phyloP scores from a whole-genome alignment of 768 basidiomycete genomes.

The Kwoniella botswanensis region DNA sequence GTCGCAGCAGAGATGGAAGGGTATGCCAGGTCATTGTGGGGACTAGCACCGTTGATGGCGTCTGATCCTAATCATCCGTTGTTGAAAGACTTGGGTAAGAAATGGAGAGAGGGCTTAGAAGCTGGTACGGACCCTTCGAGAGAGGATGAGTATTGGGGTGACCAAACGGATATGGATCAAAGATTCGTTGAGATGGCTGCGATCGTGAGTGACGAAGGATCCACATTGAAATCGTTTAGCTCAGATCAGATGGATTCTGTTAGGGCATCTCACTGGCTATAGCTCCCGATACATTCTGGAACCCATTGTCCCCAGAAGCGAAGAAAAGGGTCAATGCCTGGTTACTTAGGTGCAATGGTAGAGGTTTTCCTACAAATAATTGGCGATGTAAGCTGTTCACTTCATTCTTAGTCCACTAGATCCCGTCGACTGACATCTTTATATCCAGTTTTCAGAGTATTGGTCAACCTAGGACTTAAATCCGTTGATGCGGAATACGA shows the following conservation, averaged over 20 bases:
- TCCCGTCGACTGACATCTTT: not conserved
- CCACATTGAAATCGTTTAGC: not conserved
- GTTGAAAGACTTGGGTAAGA: constrained; percentile 25
- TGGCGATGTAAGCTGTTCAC: constrained; percentile 41
- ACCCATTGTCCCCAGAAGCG: constrained; percentile 30
- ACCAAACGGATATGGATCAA: constrained; percentile 73
- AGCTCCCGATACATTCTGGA: constrained; percentile 65
- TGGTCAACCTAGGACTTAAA: constrained; percentile 40
- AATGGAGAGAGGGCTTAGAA: constrained; percentile 69
- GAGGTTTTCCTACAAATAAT: constrained; percentile 38
- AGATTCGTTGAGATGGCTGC: constrained; percentile 80
- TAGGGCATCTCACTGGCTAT: constrained; percentile 68
- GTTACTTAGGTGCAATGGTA: constrained; percentile 29
- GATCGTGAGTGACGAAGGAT: constrained; percentile 59
- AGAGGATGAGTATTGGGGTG: constrained; percentile 74
- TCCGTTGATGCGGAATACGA: constrained; percentile 39
- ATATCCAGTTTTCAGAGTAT: constrained; percentile 37
- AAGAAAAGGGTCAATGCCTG: constrained; percentile 32
- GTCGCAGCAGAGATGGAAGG: constrained; percentile 50
- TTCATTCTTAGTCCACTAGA: not conserved
- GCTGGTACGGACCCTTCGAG: constrained; percentile 67
- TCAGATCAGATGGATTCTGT: not conserved
- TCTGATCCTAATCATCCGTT: constrained; percentile 33
- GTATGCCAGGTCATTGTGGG: constrained; percentile 40
- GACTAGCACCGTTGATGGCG: constrained; percentile 38